Percentiles rank a stretch among this genome's conserved stretches.
phyloP scores from a whole-genome alignment of 2,329 filamentous ascomycete genomes.

The Cylindrodendrum hubeiense region DNA sequence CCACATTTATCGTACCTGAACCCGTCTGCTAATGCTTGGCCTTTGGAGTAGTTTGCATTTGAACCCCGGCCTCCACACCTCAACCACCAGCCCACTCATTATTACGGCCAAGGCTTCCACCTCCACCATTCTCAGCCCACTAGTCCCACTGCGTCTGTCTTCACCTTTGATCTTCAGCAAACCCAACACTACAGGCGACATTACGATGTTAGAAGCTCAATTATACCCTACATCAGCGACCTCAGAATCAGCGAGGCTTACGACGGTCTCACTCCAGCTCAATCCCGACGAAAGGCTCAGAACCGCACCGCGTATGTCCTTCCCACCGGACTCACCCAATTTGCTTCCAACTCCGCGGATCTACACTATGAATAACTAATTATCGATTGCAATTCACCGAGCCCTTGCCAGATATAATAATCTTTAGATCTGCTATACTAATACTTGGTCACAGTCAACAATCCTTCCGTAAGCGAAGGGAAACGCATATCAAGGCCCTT shows the following conservation, averaged over 20 bases:
- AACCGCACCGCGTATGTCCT: constrained; percentile 70
- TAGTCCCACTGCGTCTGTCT: constrained; percentile 65
- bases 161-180: constrained; percentile 43
- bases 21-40: constrained; percentile 24
- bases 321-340: not conserved
- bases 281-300: constrained; percentile 70
- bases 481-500: constrained; percentile 92
- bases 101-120: constrained; percentile 55
- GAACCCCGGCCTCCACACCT: no score
- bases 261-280: constrained; percentile 67
- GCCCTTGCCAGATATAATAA: not conserved
- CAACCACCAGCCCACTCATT: constrained; percentile 63
- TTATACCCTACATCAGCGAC: constrained; percentile 45
- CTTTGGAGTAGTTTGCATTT: no score
- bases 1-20: not conserved
- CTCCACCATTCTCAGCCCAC: constrained; percentile 46
- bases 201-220: constrained; percentile 34
- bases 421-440: constrained; percentile 17
- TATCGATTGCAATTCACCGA: no score
- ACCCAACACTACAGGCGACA: constrained; percentile 36
- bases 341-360: no score
- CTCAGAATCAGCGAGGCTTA: constrained; percentile 66
- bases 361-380: no score
- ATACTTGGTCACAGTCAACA: constrained; percentile 76
- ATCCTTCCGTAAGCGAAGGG: constrained; percentile 95